Evolutionary conservation across 2,329 filamentous ascomycete species (phyloP), one percentile per base, ranked within the genome.

Genomic region (Cadophora sp.): DNA sequence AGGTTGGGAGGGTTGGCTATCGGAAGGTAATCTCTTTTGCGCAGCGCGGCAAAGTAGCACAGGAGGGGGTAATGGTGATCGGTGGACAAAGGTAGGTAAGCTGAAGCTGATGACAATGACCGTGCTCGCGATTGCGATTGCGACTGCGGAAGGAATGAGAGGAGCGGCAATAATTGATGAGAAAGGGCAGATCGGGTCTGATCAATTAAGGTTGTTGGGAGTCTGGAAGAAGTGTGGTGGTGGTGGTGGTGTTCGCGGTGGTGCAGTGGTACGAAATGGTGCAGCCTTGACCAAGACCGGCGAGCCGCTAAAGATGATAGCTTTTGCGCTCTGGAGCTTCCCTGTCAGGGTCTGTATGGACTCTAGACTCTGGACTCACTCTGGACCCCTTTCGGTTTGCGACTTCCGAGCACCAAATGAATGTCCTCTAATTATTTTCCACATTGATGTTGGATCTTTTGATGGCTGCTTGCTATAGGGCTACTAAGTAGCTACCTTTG

Each of bases 1-100:
- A 37, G 61, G 61, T 62, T 58, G 58, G 56, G 64, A 56, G 37
- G 66, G 50, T 53, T 62, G 27, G 55, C 51, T 51, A 58, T 62
- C 34, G 50, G 62, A 58, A 50, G 65, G 37, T 12, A 59, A 60
- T 51, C 40, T 61, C 64, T 62, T 48, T 29, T 53, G 50, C 62
- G 29, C 62, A 46, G 53, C 22, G 34, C 60, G 26, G 24, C 26
- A 40, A 62, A 58, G 56, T 66, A 62, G 60, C 59, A 62, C 55
- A 51, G 37, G 40, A 24, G 55, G 31, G 34, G 37, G 16, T 22
- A 37, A 51, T 60, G 53, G 34, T n/a, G 31, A 59, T 43, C 34
- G 19, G 22, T 37, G 34, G 11, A 59, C 56, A 59, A 59, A 59
- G 56, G 22, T 12, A 43, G n/a, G 34, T 22, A 59, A 59, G 34